A percentile compares a stretch with the other conserved stretches of the same genome.
Evolutionary conservation across 1,139 yeast species (phyloP).

Genomic region (Candida labiduridarum): DNA sequence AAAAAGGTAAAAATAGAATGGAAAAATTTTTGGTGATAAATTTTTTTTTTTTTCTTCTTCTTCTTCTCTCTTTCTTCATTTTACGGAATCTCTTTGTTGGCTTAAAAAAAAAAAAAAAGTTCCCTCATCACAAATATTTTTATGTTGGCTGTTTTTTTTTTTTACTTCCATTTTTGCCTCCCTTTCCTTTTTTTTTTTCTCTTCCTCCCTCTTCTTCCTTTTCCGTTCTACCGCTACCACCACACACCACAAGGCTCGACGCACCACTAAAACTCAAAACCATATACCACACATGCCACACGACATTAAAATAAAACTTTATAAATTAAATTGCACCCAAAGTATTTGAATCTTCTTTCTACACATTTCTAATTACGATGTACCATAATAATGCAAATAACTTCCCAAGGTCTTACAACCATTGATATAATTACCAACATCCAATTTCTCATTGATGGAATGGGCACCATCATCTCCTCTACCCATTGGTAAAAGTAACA

Average conservation of each 20-base stretch:
- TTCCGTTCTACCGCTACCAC: no score
- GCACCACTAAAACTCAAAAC: no score
- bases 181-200: no score
- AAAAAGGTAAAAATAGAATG: no score
- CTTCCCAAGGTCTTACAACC: slow-evolving; percentile 96
- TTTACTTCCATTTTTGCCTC: no score
- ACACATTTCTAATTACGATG: slow-evolving; percentile 19
- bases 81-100: neutral
- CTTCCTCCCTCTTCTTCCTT: no score
- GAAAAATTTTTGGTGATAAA: slow-evolving; percentile 2
- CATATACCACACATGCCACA: neutral
- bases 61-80: neutral
- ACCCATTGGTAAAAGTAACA: slow-evolving; percentile 92
- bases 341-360: neutral
- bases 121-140: slow-evolving; percentile 1
- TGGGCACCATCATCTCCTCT: slow-evolving; percentile 99
- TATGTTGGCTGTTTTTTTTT: neutral
- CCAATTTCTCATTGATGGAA: slow-evolving; percentile 92
- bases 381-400: slow-evolving; percentile 83
- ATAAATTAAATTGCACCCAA: neutral
- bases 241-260: no score
- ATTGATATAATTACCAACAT: slow-evolving; percentile 83
- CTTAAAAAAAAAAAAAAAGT: neutral
- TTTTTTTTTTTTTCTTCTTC: neutral
- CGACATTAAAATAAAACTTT: neutral